Evolutionary conservation across 108 stramenopile genomes (phyloP).

Genomic region (Fragilaria crotonensis): DNA sequence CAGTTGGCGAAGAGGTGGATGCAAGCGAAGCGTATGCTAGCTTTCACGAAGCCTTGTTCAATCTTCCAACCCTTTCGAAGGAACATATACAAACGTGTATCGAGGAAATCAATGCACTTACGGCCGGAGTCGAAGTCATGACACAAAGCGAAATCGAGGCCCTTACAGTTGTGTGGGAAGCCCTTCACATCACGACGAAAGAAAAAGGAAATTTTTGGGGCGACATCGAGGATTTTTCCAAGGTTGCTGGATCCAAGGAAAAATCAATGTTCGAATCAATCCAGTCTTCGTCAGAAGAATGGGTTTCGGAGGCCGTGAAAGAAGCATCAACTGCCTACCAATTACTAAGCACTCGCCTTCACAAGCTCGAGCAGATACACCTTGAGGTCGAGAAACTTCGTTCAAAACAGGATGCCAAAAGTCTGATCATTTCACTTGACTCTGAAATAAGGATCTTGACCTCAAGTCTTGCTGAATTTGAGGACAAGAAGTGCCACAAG

Average conservation of each 20-base stretch:
- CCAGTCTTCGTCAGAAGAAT: constrained; percentile 38
- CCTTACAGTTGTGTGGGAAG: constrained; percentile 81
- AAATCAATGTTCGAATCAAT: constrained; percentile 31
- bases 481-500: constrained; percentile 62
- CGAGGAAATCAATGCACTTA: constrained; percentile 65
- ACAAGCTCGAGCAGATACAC: constrained; percentile 68
- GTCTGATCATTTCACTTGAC: constrained; percentile 67
- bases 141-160: constrained; percentile 81
- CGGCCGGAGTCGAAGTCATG: constrained; percentile 62
- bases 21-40: constrained; percentile 57
- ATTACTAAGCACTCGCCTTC: constrained; percentile 34
- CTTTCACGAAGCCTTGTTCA: constrained; percentile 70
- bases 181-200: constrained; percentile 39
- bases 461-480: constrained; percentile 66
- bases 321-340: constrained; percentile 32
- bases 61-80: constrained; percentile 64
- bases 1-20: constrained; percentile 65
- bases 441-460: constrained; percentile 67
- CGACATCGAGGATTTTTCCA: constrained; percentile 25
- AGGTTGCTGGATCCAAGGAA: constrained; percentile 10
- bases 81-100: constrained; percentile 67
- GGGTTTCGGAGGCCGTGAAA: constrained; percentile 38
- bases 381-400: constrained; percentile 65
- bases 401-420: constrained; percentile 71
- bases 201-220: constrained; percentile 70